Conservation (phyloP, 768 basidiomycete genomes). For the Boletus tomentosulus region DNA sequence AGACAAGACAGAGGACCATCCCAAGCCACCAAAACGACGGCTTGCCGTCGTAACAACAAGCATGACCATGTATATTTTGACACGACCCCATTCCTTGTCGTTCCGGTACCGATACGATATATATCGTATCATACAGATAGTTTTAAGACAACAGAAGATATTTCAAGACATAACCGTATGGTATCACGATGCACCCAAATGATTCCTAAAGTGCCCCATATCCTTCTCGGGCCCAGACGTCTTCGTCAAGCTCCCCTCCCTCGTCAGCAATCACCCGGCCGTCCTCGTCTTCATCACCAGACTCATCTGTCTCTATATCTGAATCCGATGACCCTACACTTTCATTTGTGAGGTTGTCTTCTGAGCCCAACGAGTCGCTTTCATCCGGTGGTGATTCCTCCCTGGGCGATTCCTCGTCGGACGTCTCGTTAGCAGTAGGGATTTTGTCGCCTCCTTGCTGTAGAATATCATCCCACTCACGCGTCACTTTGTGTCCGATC, state of each 20-base stretch:
- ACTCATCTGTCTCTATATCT: too few relatives aligned
- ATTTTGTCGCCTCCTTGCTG: background rate
- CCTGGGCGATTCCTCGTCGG: too few relatives aligned
- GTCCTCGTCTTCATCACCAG: too few relatives aligned
- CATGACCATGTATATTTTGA: too few relatives aligned
- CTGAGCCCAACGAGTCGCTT: background rate
- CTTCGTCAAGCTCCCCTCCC: slow-evolving; percentile 9
- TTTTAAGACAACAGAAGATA: background rate
- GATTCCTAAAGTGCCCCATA: background rate
- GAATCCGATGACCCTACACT: too few relatives aligned
- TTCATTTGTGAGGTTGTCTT: too few relatives aligned
- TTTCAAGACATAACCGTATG: background rate
- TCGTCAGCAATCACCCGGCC: background rate
- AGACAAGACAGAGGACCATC: too few relatives aligned
- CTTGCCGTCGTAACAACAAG: too few relatives aligned
- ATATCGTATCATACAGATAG: background rate
- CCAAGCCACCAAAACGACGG: too few relatives aligned
- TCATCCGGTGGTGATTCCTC: background rate
- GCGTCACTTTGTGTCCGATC: slow-evolving; percentile 25
- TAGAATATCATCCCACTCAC: slow-evolving; percentile 8
- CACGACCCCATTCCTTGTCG: too few relatives aligned
- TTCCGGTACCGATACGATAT: background rate
- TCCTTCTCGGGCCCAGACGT: slow-evolving; percentile 2
- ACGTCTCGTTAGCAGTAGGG: too few relatives aligned
- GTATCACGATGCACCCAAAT: background rate